Conservation (phyloP, 2,329 filamentous ascomycete genomes). For the Tothia fuscella region DNA sequence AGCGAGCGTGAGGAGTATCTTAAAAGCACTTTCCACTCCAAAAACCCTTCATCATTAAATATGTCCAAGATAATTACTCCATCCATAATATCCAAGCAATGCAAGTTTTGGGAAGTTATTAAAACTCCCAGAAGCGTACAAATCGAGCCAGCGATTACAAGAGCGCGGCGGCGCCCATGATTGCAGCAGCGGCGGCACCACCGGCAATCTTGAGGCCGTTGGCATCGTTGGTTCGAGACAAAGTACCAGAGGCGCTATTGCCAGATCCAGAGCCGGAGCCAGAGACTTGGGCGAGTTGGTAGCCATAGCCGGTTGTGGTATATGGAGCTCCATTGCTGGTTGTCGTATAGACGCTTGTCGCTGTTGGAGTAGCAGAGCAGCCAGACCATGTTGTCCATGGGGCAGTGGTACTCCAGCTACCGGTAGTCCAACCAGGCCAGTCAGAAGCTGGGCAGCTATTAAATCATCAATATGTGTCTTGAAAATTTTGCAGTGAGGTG, state of each 20-base stretch:
- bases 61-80: too few species aligned
- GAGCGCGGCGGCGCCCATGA: slow-evolving; percentile 1
- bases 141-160: neutral
- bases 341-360: slow-evolving; percentile 11
- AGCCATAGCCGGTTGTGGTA: slow-evolving; percentile 11
- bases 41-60: too few species aligned
- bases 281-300: slow-evolving; percentile 10
- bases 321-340: neutral
- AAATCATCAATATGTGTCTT: neutral
- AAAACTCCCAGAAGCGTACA: too few species aligned
- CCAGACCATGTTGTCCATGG: slow-evolving; percentile 12
- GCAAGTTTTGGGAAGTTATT: too few species aligned
- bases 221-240: neutral
- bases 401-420: slow-evolving; percentile 10
- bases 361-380: slow-evolving; percentile 10
- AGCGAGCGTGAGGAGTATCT: too few species aligned
- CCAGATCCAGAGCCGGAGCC: neutral
- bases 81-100: too few species aligned
- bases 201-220: too few species aligned
- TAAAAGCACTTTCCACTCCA: too few species aligned
- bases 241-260: neutral
- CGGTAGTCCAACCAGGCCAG: slow-evolving; percentile 12
- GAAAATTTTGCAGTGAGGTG: neutral
- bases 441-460: slow-evolving; percentile 7
- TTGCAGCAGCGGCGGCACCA: slow-evolving; percentile 3